Evolutionary conservation across 768 basidiomycete species (phyloP).

Genomic region (Lentinus brumalis): DNA sequence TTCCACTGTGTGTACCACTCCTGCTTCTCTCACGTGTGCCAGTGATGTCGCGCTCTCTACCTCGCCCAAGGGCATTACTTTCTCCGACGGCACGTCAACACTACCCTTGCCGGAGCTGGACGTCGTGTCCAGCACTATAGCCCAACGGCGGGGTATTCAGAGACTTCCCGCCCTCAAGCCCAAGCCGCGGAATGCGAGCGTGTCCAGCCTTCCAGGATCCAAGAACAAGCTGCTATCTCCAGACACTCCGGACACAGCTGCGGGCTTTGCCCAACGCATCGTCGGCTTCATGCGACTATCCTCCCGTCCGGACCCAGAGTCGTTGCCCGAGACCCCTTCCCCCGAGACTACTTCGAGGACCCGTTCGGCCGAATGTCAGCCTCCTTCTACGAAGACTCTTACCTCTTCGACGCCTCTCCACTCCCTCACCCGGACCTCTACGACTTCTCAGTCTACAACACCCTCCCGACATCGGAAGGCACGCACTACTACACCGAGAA

Average conservation of each 20-base stretch:
- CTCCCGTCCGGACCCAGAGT: not conserved
- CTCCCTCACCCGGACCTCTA: slow-evolving; percentile 11
- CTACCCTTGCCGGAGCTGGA: not conserved
- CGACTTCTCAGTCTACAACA: slow-evolving; percentile 10
- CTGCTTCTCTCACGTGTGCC: not conserved
- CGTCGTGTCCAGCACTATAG: not conserved
- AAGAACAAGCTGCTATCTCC: slow-evolving; percentile 3
- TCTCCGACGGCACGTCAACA: not conserved
- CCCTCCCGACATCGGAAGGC: not conserved
- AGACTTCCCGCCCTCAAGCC: slow-evolving; percentile 1
- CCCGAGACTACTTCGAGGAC: slow-evolving; percentile 5
- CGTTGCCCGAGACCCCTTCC: not conserved
- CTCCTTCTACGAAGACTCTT: slow-evolving; percentile 14
- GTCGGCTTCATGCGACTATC: slow-evolving; percentile 12
- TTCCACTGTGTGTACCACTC: not conserved
- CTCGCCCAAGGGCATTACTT: not conserved
- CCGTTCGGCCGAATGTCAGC: slow-evolving; percentile 10
- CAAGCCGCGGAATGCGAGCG: not conserved
- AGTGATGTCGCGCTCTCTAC: not conserved
- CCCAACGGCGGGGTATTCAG: slow-evolving; percentile 12
- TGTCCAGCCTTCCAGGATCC: not conserved
- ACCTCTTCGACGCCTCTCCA: slow-evolving; percentile 1
- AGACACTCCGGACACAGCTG: not conserved
- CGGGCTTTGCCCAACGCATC: slow-evolving; percentile 11
- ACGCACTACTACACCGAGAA: not conserved